Base-by-base conservation (phyloP, 139 green algal species). In the Micractinium sp. region DNA sequence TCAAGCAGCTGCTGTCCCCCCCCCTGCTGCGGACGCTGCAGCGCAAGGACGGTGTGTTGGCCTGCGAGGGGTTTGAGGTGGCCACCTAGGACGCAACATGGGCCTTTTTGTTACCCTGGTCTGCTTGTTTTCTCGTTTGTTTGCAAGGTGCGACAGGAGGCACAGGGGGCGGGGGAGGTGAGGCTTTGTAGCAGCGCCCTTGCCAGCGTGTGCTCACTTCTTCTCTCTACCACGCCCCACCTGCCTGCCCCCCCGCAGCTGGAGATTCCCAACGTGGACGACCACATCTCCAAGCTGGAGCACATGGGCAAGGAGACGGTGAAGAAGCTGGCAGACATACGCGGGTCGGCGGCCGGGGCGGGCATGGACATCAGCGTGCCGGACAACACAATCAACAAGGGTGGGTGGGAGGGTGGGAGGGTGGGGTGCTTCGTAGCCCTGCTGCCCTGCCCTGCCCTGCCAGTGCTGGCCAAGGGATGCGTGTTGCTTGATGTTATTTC, bases 271-370 rank as follows among this genome's bases (percentile, higher is more conserved):
- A 95, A 93, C 36, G 93, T 98, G 85, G 95, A 98, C 85, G 96
- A 98, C 89, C 95, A 96, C 74, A 94, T 98, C 19, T 92, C 74
- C 85, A 98, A 98, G 92, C 92, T 98, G 89, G 95, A 98, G 91
- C 96, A 98, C 92, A 98, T 98, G 96, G 96, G 96, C 81, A 96
- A 96, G 85, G 96, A 98, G 86, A 98, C 96, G 19, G 96, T 98
- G 56, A 96, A 96, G 90, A 98, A 98, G 94, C 94, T 98, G 93
- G 82, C 92, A 47, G 95, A 98, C 87, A 92, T 98, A 39, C 80
- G 47, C 36, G 90, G 73, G 12, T 94, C 94, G 27, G 96, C 95
- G 14, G 31, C 83, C 12, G 85, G 90, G 85, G 74, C 85, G 23
- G 93, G 93, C 63, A 88, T 96, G 20, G 94, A 96, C 61, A 94